These are phyloP conservation scores for Tirmania nivea DNA, from an alignment of 495 filamentous ascomycete genomes.

Conservation along the genomic window DNA sequence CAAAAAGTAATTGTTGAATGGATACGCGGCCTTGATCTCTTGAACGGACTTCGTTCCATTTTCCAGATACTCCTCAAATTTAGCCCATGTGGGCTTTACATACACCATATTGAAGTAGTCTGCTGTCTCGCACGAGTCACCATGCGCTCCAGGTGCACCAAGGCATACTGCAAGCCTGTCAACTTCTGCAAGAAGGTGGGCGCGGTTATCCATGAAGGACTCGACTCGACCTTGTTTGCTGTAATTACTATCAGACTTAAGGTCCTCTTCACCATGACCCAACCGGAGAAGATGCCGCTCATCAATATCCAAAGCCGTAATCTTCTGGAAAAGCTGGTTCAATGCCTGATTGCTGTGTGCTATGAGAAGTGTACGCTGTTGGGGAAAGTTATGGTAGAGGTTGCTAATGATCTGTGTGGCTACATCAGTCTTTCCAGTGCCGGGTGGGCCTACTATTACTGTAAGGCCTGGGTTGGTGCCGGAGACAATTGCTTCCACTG, in stretches of 20 bases:
- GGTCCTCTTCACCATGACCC: conserved; percentile 85
- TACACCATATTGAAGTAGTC: conserved; percentile 91
- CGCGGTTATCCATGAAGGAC: conserved; percentile 79
- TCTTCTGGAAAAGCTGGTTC: conserved; percentile 98
- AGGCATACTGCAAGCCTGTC: conserved; percentile 65
- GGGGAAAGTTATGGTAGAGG: conserved; percentile 92
- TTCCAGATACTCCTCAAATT: conserved; percentile 16
- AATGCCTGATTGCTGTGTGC: conserved; percentile 96
- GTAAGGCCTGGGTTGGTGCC: conserved; percentile 89
- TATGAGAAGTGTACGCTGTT: conserved; percentile 75
- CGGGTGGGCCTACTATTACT: conserved; percentile 84
- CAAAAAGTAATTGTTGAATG: conserved; percentile 75
- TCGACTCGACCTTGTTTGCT: conserved; percentile 92
- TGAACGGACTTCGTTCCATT: conserved; percentile 12
- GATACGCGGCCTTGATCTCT: conserved; percentile 52
- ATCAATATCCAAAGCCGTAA: conserved; percentile 83
- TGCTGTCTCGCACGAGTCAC: conserved; percentile 87
- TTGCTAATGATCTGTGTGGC: conserved; percentile 97
- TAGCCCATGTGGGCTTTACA: conserved; percentile 67
- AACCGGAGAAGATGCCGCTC: conserved; percentile 81
- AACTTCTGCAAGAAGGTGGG: conserved; percentile 60
- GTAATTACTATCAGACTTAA: conserved; percentile 68
- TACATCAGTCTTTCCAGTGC: conserved; percentile 96
- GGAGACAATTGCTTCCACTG: conserved; percentile 67
- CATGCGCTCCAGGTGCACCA: conserved; percentile 71